phyloP scores from a whole-genome alignment of 129 eudicot species.

The Saposhnikovia divaricata region DNA sequence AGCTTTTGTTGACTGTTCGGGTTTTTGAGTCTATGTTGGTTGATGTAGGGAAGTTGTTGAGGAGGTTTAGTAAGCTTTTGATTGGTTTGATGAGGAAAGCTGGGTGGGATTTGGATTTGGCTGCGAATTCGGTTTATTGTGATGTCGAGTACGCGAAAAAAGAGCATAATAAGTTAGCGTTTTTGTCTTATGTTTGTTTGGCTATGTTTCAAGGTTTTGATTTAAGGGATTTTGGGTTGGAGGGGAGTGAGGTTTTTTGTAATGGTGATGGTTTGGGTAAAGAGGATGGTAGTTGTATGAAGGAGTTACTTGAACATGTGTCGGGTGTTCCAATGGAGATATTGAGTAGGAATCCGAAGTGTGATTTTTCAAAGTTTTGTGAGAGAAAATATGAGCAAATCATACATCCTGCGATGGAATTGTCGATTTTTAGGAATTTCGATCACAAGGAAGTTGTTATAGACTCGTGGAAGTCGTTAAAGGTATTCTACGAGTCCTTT shows the following conservation, averaged over 20 bases:
- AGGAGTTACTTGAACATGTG: conserved; percentile 54
- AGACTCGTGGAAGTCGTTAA: conserved; percentile 79
- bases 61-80: conserved; percentile 54
- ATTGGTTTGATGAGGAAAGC: conserved; percentile 70
- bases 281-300: conserved; percentile 19
- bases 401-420: conserved; percentile 89
- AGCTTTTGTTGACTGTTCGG: conserved; percentile 57
- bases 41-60: conserved; percentile 45
- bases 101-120: conserved; percentile 85
- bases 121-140: conserved; percentile 59
- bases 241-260: conserved; percentile 17
- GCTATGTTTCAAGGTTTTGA: conserved; percentile 81
- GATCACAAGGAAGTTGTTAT: conserved; percentile 62
- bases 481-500: conserved; percentile 68
- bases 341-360: conserved; percentile 53
- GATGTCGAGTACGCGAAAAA: conserved; percentile 45
- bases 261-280: conserved; percentile 20
- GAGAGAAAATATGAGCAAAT: conserved; percentile 69
- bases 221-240: conserved; percentile 37
- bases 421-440: conserved; percentile 61
- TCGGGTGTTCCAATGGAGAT: conserved; percentile 57
- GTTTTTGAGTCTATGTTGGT: conserved; percentile 77
- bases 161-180: conserved; percentile 66
- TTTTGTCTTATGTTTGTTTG: conserved; percentile 65
- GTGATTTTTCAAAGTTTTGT: conserved; percentile 71